Conservation (phyloP, 1,284 basidiomycete genomes). For the Golubevia pallescens region DNA sequence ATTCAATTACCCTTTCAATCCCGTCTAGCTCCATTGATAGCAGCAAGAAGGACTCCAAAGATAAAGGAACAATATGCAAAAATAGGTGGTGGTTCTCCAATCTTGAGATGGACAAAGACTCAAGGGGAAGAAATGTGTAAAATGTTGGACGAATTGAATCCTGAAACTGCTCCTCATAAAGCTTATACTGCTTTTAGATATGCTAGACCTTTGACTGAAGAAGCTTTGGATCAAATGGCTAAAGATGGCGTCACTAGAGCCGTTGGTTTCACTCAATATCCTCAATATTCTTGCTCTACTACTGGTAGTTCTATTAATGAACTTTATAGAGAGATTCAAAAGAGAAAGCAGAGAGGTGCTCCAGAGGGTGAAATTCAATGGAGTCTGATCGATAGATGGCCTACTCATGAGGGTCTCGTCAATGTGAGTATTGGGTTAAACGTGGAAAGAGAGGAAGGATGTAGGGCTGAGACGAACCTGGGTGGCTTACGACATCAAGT, state of each 20-base stretch:
- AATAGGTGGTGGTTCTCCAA: constrained; percentile 98
- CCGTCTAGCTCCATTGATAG: constrained; percentile 85
- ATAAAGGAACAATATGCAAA: constrained; percentile 92
- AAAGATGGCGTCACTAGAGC: constrained; percentile 89
- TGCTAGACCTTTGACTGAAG: constrained; percentile 84
- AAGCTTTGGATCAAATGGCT: constrained; percentile 82
- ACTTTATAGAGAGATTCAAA: constrained; percentile 70
- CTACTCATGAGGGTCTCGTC: constrained; percentile 88
- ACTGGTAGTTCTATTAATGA: constrained; percentile 97
- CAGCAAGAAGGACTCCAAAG: constrained; percentile 85
- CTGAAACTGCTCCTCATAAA: constrained; percentile 92
- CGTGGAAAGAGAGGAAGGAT: background rate
- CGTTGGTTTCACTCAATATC: constrained; percentile 97
- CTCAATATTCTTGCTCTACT: constrained; percentile 97
- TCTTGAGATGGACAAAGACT: constrained; percentile 83
- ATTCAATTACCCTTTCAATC: constrained; percentile 81
- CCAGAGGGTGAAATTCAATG: constrained; percentile 76
- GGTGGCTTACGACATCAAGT: too few relatives aligned
- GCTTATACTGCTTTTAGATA: constrained; percentile 72
- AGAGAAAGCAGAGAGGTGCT: constrained; percentile 67
- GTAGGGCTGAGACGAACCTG: too few relatives aligned
- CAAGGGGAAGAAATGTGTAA: constrained; percentile 90
- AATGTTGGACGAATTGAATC: constrained; percentile 90
- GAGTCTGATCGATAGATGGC: constrained; percentile 99
- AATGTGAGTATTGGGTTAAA: constrained; percentile 68